phyloP scores from a whole-genome alignment of 2,329 filamentous ascomycete genomes.

The Leptographium flavum region DNA sequence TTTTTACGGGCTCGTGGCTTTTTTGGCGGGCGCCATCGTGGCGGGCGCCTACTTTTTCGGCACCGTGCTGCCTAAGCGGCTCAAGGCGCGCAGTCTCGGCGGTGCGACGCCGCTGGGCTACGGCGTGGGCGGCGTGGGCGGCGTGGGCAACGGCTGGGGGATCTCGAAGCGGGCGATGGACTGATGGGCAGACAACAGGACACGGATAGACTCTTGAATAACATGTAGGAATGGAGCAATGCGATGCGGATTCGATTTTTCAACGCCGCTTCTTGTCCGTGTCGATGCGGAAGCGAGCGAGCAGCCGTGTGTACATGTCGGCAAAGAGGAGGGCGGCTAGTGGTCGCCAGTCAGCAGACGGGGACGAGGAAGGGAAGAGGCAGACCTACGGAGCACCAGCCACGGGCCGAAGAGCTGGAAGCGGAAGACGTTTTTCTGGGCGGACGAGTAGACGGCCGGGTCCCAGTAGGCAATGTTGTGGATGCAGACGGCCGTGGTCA shows the following conservation, averaged over 20 bases:
- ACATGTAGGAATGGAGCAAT: too few relatives aligned
- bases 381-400: slow-evolving; percentile 34
- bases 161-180: slow-evolving; percentile 37
- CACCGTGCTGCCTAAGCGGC: slow-evolving; percentile 38
- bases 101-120: slow-evolving; percentile 44
- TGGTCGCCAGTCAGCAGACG: background rate
- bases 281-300: slow-evolving; percentile 25
- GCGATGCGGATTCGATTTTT: too few relatives aligned
- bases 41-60: slow-evolving; percentile 47
- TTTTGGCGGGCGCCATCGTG: slow-evolving; percentile 38
- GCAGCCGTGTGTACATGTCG: slow-evolving; percentile 40
- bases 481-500: slow-evolving; percentile 37
- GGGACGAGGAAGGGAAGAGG: slow-evolving; percentile 1
- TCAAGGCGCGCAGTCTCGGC: slow-evolving; percentile 35
- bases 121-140: slow-evolving; percentile 36
- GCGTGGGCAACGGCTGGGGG: slow-evolving; percentile 44
- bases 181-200: too few relatives aligned
- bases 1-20: slow-evolving; percentile 46
- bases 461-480: slow-evolving; percentile 36
- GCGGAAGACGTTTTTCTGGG: slow-evolving; percentile 31
- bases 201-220: too few relatives aligned
- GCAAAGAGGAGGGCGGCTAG: slow-evolving; percentile 33
- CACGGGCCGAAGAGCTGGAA: slow-evolving; percentile 38
- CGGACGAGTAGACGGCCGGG: slow-evolving; percentile 24
- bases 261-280: slow-evolving; percentile 27